Evolutionary conservation across 352 stramenopile species (phyloP).

Genomic region (Globisporangium nagaii): DNA sequence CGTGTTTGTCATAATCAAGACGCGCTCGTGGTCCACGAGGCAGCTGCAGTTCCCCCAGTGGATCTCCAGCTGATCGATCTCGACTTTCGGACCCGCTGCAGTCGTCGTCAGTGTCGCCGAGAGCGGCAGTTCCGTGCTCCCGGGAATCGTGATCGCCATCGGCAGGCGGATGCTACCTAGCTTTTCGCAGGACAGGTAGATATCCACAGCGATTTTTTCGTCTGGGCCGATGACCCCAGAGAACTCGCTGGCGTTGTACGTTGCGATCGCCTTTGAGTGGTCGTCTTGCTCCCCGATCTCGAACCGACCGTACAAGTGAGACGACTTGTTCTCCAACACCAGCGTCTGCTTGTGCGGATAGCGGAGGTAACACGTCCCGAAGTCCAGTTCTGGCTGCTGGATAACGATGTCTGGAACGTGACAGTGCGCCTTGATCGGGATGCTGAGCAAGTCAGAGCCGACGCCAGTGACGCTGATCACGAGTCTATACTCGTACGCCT

Average conservation of each 20-base stretch:
- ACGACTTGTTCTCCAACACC: conserved; percentile 83
- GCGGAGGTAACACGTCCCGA: conserved; percentile 87
- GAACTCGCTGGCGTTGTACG: conserved; percentile 63
- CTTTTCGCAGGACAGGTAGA: conserved; percentile 87
- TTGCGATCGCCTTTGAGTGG: conserved; percentile 76
- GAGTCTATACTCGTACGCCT: conserved; percentile 89
- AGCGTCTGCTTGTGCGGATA: conserved; percentile 89
- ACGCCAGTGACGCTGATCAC: conserved; percentile 90
- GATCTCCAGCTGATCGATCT: conserved; percentile 74
- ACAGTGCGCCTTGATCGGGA: conserved; percentile 89
- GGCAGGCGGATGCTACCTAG: conserved; percentile 89
- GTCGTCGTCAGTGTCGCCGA: conserved; percentile 80
- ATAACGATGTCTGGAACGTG: conserved; percentile 77
- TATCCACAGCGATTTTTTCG: conserved; percentile 54
- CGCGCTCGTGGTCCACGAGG: conserved; percentile 70
- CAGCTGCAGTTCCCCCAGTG: conserved; percentile 91
- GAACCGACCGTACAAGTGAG: conserved; percentile 77
- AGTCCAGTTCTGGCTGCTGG: conserved; percentile 73
- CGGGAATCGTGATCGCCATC: conserved; percentile 78
- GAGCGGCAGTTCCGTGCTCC: conserved; percentile 86
- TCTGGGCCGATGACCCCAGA: conserved; percentile 60
- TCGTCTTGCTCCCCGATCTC: conserved; percentile 89
- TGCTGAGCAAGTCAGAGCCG: conserved; percentile 81
- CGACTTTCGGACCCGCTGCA: conserved; percentile 82
- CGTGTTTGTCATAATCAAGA: conserved; percentile 83